Evolutionary conservation across 805 yeast genomes (phyloP).

Genomic region (Torulaspora quercuum): DNA sequence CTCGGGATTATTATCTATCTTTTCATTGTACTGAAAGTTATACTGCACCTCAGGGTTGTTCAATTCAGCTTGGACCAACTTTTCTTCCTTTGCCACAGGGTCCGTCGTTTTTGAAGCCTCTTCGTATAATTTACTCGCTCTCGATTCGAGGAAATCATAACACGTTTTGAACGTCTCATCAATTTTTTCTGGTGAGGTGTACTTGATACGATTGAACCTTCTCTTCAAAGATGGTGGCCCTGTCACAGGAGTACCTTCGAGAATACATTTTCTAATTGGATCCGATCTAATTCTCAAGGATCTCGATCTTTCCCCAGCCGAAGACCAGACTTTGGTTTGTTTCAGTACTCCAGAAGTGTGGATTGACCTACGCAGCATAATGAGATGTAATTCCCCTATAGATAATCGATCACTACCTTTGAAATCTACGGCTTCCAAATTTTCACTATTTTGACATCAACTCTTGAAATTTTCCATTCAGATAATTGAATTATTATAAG

Average conservation of each 20-base stretch:
- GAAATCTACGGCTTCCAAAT: too few species aligned
- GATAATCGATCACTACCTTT: neutral
- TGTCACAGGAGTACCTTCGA: conserved; percentile 35
- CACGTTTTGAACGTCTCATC: conserved; percentile 72
- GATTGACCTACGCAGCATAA: conserved; percentile 27
- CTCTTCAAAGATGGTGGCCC: conserved; percentile 56
- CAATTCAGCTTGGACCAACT: conserved; percentile 60
- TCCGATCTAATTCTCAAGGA: conserved; percentile 32
- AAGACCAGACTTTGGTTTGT: conserved; percentile 31
- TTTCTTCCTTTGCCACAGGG: conserved; percentile 29
- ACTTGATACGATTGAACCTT: conserved; percentile 45
- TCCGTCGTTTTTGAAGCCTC: conserved; percentile 30
- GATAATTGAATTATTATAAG: too few species aligned
- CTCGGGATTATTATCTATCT: conserved; percentile 40
- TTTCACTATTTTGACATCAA: conserved; percentile 41
- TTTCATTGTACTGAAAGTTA: conserved; percentile 50
- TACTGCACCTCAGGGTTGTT: conserved; percentile 82
- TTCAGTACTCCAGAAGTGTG: conserved; percentile 19
- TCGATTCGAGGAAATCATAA: conserved; percentile 51
- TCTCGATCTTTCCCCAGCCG: conserved; percentile 24
- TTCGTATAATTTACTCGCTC: conserved; percentile 42
- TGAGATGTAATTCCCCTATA: neutral
- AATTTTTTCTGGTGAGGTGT: conserved; percentile 65
- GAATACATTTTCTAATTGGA: conserved; percentile 31
- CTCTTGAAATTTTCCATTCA: conserved; percentile 4